Base-by-base conservation (phyloP, 208 protist genomes). In the Leishmania tropica region DNA sequence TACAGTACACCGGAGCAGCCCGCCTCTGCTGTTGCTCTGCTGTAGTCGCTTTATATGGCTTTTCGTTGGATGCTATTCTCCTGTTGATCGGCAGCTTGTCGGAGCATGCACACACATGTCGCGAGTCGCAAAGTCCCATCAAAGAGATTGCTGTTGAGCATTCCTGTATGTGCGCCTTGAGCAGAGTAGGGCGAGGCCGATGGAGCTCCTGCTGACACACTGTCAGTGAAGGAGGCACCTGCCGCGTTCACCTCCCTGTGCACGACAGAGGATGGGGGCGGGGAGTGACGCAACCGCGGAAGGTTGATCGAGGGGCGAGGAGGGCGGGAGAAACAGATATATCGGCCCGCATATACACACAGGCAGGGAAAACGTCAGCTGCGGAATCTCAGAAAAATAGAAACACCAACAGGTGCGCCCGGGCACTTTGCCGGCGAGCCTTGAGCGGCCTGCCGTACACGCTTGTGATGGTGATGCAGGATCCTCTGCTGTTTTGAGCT, bases 361-460 rank as follows among this genome's bases (percentile, higher is more conserved):
- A 64, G 2, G 64, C 31, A 42, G 35, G 3, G 35, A 35, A 19
- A 1, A 24, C 31, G 64, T 3, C 64, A 42, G 64, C 64, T 68
- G 35, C 35, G 6, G 37, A 47, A 11, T 1, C 21, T 72, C 37
- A 85, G 42, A 47, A 78, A 60, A 76, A 24, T 56, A 81, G 65
- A n/a, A 56, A 45, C 28, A 28, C 17, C 40, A 35, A 45, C 21
- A 47, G 15, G 19, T 0, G 40, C 31, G 17, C 65, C 2, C n/a
- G 67, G 40, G 42, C 19, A 72, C 67, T 28, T 21, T 11, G 15
- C 35, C 19, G 21, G 40, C 7, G 68, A 74, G 24, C 31, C 31
- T 31, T 31, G 28, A 17, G 68, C 68, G 31, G 31, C 31, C 62
- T 68, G 31, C 31, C 31, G 31, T 40, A 21, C 31, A 68, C 5